Conservation (phyloP, 495 filamentous ascomycete genomes). For the Penicillium daleae region DNA sequence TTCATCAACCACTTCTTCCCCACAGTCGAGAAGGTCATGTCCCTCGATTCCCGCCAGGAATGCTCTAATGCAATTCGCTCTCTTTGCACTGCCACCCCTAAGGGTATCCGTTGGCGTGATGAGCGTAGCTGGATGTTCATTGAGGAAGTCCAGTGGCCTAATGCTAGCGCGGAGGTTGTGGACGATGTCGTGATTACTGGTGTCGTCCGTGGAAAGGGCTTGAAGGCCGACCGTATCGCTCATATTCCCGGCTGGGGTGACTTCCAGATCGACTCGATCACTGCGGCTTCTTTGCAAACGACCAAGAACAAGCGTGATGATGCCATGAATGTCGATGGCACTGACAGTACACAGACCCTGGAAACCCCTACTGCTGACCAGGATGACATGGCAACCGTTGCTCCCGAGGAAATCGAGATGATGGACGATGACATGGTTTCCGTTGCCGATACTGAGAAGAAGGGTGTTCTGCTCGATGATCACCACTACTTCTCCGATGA, state of each 20-base stretch:
- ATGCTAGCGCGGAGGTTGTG: slow-evolving; percentile 46
- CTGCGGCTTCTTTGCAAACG: slow-evolving; percentile 62
- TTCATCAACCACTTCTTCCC: slow-evolving; percentile 95
- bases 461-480: slow-evolving; percentile 90
- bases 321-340: slow-evolving; percentile 69
- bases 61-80: slow-evolving; percentile 86
- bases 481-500: slow-evolving; percentile 98
- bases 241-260: slow-evolving; percentile 94
- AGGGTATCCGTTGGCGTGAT: slow-evolving; percentile 91
- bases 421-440: slow-evolving; percentile 66
- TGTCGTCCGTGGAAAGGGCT: slow-evolving; percentile 78
- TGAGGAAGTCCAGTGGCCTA: slow-evolving; percentile 75
- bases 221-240: slow-evolving; percentile 87
- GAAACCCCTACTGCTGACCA: slow-evolving; percentile 73
- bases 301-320: slow-evolving; percentile 62
- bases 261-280: slow-evolving; percentile 90
- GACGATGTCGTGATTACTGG: slow-evolving; percentile 77
- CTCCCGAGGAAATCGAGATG: slow-evolving; percentile 82
- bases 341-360: slow-evolving; percentile 55
- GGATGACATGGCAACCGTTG: slow-evolving; percentile 80
- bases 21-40: slow-evolving; percentile 82
- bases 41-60: slow-evolving; percentile 83
- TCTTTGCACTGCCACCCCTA: slow-evolving; percentile 85
- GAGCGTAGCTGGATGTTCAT: slow-evolving; percentile 92
- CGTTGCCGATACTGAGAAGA: slow-evolving; percentile 59